Evolutionary conservation across 83 land plant genomes (phyloP), one percentile per base, ranked within the genome.

Genomic region (Diphasiastrum complanatum): DNA sequence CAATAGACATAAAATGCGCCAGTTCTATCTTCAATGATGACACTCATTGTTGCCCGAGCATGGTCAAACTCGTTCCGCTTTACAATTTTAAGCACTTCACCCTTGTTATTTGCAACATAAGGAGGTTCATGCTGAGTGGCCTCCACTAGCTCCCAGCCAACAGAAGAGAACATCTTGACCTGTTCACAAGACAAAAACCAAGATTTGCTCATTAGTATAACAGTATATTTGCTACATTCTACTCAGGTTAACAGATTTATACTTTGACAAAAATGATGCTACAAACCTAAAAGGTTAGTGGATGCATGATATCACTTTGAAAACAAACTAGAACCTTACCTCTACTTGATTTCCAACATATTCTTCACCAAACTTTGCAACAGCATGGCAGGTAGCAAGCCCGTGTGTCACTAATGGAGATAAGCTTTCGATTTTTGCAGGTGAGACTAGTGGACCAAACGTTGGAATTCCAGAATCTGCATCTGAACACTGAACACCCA

Each of bases 321-420:
- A n/a, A n/a, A n/a, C n/a, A n/a, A n/a, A n/a, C n/a, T n/a, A n/a
- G n/a, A n/a, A n/a, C n/a, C n/a, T 38, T 38, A 54, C 58, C 58
- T 54, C 58, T 5, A 54, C 58, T 54, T 54, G 34, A 28, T 54
- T 54, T 28, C 58, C 58, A 28, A 54, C 58, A n/a, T 5, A 26
- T 6, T 23, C n/a, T 4, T 11, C n/a, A 5, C 33, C 58, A 54
- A 54, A 54, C 33, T 54, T 54, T 14, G 58, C 11, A 18, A 54
- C 10, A 4, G 58, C 58, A 54, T 54, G 58, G 58, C 58, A 54
- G 6, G 58, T 54, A 25, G 58, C 58, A 22, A 54, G 58, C 10
- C 58, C 58, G 58, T 54, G 58, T n/a, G 29, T 18, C 33, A 54
- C 58, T 4, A n/a, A 5, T 6, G 58, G n/a, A 28, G 4, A 5